A percentile compares a stretch with the other conserved stretches of the same genome.
These are phyloP conservation scores for Linderniella brevidens DNA, from an alignment of 257 asterid species.

Conservation along the genomic window DNA sequence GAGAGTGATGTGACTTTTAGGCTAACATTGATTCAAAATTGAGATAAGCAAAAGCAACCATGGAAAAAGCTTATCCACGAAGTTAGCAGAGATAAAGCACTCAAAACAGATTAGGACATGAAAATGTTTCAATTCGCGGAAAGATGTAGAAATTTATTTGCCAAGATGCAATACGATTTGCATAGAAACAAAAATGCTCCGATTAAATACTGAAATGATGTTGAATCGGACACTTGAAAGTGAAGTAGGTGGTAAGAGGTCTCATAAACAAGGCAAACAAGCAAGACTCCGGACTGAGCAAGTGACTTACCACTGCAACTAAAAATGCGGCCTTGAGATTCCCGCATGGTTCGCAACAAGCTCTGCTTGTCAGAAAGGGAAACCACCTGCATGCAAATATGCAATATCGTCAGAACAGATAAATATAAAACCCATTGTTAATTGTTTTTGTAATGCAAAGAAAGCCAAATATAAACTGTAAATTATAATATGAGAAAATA, in stretches of 20 bases:
- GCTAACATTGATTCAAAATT: constrained; percentile 3
- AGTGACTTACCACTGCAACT: constrained; percentile 89
- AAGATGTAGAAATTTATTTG: too few relatives aligned
- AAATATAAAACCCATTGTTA: constrained; percentile 1
- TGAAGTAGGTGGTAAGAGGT: too few relatives aligned
- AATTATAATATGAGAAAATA: constrained; percentile 5
- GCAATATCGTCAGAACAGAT: constrained; percentile 1
- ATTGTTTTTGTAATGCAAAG: constrained; percentile 1
- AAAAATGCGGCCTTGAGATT: constrained; percentile 98
- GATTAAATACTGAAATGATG: too few relatives aligned
- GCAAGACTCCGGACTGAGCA: constrained; percentile 7
- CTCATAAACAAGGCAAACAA: too few relatives aligned
- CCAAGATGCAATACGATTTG: too few relatives aligned
- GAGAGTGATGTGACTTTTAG: constrained; percentile 3
- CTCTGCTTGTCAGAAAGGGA: constrained; percentile 82
- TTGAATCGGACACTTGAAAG: too few relatives aligned
- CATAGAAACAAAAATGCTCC: too few relatives aligned
- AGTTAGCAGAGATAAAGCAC: too few relatives aligned
- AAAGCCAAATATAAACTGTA: constrained; percentile 5
- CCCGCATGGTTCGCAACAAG: constrained; percentile 98
- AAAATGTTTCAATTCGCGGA: too few relatives aligned
- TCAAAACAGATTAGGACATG: too few relatives aligned
- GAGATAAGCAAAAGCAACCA: constrained; percentile 1
- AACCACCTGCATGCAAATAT: constrained; percentile 63
- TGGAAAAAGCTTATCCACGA: too few relatives aligned